Conservation (phyloP, 352 stramenopile genomes). For the Globisporangium yorkense region DNA sequence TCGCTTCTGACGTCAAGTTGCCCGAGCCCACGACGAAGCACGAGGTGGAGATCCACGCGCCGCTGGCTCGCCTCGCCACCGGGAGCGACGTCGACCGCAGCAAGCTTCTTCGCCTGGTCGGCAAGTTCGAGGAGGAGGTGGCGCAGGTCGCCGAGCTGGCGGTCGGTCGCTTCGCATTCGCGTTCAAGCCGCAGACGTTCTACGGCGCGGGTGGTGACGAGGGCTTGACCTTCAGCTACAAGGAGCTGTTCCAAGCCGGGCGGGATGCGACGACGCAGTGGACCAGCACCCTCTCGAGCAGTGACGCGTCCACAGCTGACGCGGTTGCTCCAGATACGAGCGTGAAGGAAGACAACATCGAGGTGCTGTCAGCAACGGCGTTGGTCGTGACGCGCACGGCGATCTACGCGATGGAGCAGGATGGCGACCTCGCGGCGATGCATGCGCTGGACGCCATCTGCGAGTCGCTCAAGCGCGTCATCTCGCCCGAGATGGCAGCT, state of each 20-base stretch:
- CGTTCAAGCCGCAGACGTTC: constrained; percentile 5
- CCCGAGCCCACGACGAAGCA: neutral
- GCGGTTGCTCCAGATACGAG: neutral
- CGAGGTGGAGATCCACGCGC: neutral
- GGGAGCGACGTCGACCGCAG: constrained; percentile 8
- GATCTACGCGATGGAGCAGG: constrained; percentile 28
- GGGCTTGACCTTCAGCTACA: constrained; percentile 19
- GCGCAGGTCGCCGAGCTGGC: constrained; percentile 6
- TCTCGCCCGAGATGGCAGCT: neutral
- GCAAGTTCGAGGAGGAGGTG: constrained; percentile 35
- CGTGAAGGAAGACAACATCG: constrained; percentile 17
- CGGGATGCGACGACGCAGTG: constrained; percentile 4
- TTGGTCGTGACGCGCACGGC: constrained; percentile 39
- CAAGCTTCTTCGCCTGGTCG: constrained; percentile 31
- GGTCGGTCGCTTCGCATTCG: constrained; percentile 1
- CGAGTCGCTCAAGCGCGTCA: constrained; percentile 22
- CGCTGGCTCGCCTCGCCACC: constrained; percentile 7
- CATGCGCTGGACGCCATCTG: constrained; percentile 25
- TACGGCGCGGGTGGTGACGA: constrained; percentile 1
- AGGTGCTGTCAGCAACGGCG: constrained; percentile 20
- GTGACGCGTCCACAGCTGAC: neutral
- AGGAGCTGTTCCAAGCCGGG: constrained; percentile 17
- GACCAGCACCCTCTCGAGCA: constrained; percentile 2
- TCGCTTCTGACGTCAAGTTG: constrained; percentile 20
- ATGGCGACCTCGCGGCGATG: constrained; percentile 22